Evolutionary conservation across 2,329 filamentous ascomycete genomes (phyloP), one percentile per base, ranked within the genome.

Genomic region (Penicillium griseofulvum): DNA sequence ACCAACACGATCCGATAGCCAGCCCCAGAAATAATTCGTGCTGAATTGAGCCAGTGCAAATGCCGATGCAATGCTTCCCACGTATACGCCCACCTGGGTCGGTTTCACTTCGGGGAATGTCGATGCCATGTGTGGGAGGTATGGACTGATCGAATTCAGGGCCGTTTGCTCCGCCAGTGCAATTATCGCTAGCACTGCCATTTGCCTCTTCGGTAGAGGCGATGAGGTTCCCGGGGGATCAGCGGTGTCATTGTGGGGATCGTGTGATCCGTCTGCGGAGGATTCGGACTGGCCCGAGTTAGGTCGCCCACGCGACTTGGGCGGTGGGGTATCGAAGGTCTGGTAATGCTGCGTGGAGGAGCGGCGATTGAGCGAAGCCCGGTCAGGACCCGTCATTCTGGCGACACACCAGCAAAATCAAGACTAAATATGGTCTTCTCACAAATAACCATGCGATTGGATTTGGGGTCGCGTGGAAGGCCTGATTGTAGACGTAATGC

Each of bases 141-240:
- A 99, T 1, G 94, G 94, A 11, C 88, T 89, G 67, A 99, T 97
- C 22, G 91, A 96, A 74, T 99, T 99, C 69, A 99, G 83, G 0
- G 94, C 94, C 0, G 93, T 97, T 79, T 99, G 94, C 71, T 99
- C 94, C 51, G 90, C 89, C 22, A 99, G 81, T 7, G 92, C 92
- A 57, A 99, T 89, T 61, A 97, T 78, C 1, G 93, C 93, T 33
- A 99, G 79, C 12, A 97, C 83, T 5, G 86, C 82, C 57, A 99
- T 87, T 77, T 97, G 94, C 63, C 81, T 85, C 61, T 85, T 85
- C 0, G 94, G 94, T 17, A 99, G 76, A 0, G 93, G 92, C 1
- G 90, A 90, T 61, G 84, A 55, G 4, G 50, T 28, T 26, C 49
- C 50, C 1, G 60, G 34, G 16, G 58, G 50, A 26, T 68, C 50